Base-by-base conservation (phyloP, 371 early-diverging fungal species). In the Basidiobolus meristosporus region DNA sequence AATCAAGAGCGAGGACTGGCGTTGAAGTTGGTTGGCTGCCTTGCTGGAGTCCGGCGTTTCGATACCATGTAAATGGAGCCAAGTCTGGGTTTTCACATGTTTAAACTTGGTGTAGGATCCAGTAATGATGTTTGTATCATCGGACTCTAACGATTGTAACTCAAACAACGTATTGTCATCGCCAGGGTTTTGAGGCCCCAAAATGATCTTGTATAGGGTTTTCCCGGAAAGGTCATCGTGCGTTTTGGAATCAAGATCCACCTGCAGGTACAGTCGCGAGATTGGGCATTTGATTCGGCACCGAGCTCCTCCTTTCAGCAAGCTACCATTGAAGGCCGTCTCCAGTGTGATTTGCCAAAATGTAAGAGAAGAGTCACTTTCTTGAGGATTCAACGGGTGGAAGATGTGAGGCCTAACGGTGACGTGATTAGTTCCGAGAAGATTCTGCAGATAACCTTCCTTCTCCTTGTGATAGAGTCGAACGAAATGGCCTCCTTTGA, bases 381-480 rank as follows among this genome's bases (percentile, higher is more conserved):
- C 71, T 38, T 59, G 59, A 3, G 68, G 66, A 39, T 68, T 65
- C n/a, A 68, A 42, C 9, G 66, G 68, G 38, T 70, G 66, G 26
- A 65, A 54, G n/a, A 54, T 42, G 46, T 63, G 64, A 17, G 57
- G 55, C 33, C 47, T 43, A 15, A 14, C 47, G 48, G 9, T 56
- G 43, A 39, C 16, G 4, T 15, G 4, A 20, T 39, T 36, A 2
- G 18, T 14, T 2, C 30, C 20, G 2, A 38, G 28, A 14, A 51
- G 46, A 12, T 52, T 49, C 20, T 58, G 51, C 17, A 65, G 26
- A 44, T 70, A 70, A 5, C 55, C 62, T 37, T 62, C 64, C 48
- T 55, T 57, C 41, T 70, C 71, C 38, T 66, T 65, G 38, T 70
- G 71, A 41, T 66, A 70, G 16, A 70, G 52, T 2, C 67, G 51